Evolutionary conservation across 495 filamentous ascomycete species (phyloP), one percentile per base, ranked within the genome.

Genomic region (Aspergillus sclerotioniger): DNA sequence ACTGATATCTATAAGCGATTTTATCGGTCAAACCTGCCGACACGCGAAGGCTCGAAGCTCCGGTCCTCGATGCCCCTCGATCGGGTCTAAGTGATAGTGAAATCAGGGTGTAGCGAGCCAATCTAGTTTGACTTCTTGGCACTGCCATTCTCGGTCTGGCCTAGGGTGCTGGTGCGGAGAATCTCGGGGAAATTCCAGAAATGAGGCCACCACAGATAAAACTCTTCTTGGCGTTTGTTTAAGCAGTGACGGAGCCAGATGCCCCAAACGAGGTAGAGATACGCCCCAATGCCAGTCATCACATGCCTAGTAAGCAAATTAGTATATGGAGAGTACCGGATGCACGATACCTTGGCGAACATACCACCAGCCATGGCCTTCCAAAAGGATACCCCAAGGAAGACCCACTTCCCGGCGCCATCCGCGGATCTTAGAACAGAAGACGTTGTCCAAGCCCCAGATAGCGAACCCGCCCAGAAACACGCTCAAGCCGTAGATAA

Each of bases 281-380:
- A 95, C 46, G 90, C 92, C 63, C 87, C 84, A 21, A 76, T 69
- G 8, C 82, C 82, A 32, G 82, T 87, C 82, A 88, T 83, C 8
- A 87, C 62, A 68, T 89, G 86, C 84, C 84, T 87, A 10, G 60
- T 10, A 39, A 39, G 13, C 15, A 1, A 29, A 21, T 33, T 35
- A 50, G 5, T n/a, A n/a, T 41, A 6, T 15, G 13, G 13, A 41
- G 37, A 12, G n/a, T n/a, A 15, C 13, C n/a, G 37, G 37, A 41
- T n/a, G n/a, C n/a, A 6, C 13, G 37, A n/a, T 41, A n/a, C 43
- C 25, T 35, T 37, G 17, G 45, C 41, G 33, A 16, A 86, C 84
- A 74, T 87, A 94, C 93, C 94, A 98, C 94, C 94, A 98, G 10
- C 91, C 94, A 77, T 98, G 94, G 0, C 91, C 93, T 72, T 98